phyloP scores from a whole-genome alignment of 2,329 filamentous ascomycete genomes.

The Scedosporium apiospermum region DNA sequence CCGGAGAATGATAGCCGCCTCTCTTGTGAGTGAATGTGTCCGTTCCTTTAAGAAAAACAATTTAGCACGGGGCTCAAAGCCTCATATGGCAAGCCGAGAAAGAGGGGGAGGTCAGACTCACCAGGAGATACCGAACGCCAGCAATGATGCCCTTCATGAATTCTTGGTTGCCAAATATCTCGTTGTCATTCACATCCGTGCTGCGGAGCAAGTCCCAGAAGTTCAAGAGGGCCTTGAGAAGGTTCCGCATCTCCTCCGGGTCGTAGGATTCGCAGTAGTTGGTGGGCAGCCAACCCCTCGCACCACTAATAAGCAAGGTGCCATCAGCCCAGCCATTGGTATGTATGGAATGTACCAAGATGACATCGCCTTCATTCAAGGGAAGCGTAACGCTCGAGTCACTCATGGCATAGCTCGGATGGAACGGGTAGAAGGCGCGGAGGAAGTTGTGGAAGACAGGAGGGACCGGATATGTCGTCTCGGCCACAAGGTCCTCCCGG shows the following conservation, averaged over 20 bases:
- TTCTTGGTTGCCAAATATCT: constrained; percentile 82
- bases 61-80: background rate
- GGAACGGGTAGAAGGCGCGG: constrained; percentile 87
- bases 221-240: constrained; percentile 78
- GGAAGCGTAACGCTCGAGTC: constrained; percentile 83
- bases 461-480: constrained; percentile 30
- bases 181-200: constrained; percentile 62
- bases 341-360: constrained; percentile 92
- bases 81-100: background rate
- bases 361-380: constrained; percentile 81
- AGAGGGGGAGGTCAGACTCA: constrained; percentile 35
- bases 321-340: constrained; percentile 98
- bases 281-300: constrained; percentile 89
- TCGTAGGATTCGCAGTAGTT: constrained; percentile 98
- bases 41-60: constrained; percentile 52
- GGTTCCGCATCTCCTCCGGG: constrained; percentile 72
- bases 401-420: constrained; percentile 66
- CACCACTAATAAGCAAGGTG: constrained; percentile 75
- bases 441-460: constrained; percentile 88
- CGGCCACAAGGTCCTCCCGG: constrained; percentile 43
- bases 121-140: constrained; percentile 80
- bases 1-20: constrained; percentile 63
- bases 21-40: constrained; percentile 77
- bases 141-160: constrained; percentile 92
- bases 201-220: constrained; percentile 87